Conservation (phyloP, 176 grass and related monocot genomes). For the Zizania latifolia region DNA sequence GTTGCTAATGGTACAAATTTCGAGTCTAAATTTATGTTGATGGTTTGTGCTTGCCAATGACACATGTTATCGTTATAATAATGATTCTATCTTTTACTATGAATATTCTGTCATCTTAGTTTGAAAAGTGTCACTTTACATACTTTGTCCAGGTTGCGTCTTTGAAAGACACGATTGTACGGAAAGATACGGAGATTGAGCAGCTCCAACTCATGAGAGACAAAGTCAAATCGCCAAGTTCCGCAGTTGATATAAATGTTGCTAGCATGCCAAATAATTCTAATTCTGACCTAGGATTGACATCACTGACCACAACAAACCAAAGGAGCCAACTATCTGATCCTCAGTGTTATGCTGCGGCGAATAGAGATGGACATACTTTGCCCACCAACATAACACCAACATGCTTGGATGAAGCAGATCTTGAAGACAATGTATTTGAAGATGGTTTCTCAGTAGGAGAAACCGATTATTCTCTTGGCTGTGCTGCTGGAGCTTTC, state of each 20-base stretch:
- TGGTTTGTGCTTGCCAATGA: too few species aligned
- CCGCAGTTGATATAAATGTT: conserved; percentile 29
- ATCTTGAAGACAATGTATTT: conserved; percentile 62
- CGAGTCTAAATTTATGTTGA: not conserved
- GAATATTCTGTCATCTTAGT: not conserved
- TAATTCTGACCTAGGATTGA: conserved; percentile 28
- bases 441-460: conserved; percentile 55
- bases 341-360: conserved; percentile 46
- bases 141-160: conserved; percentile 61
- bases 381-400: not conserved
- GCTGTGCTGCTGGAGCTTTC: conserved; percentile 28
- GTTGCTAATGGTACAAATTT: not conserved
- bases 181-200: conserved; percentile 85
- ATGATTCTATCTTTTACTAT: not conserved
- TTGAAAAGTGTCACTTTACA: conserved; percentile 13
- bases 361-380: conserved; percentile 36
- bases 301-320: conserved; percentile 16
- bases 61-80: not conserved
- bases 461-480: conserved; percentile 53
- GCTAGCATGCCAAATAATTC: conserved; percentile 27
- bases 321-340: conserved; percentile 28
- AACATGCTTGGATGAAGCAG: conserved; percentile 44
- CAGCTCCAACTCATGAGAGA: conserved; percentile 66
- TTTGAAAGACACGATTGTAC: conserved; percentile 79
- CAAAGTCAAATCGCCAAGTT: conserved; percentile 36